Conservation (phyloP, 75 land plant species). For the Cunninghamia lanceolata region DNA sequence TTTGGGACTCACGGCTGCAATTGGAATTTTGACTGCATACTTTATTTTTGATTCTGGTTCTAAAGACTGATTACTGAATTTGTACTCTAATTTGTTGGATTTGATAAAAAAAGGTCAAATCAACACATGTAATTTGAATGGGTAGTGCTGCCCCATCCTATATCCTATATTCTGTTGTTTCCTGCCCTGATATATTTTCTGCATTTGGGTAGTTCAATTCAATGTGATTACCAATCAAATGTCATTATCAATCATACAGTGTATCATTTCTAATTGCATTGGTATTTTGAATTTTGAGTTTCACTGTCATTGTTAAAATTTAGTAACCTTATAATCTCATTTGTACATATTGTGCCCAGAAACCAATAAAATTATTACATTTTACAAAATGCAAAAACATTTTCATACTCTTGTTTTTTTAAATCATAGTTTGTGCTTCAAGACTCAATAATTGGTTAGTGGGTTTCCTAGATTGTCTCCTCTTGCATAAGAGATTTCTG, state of each 20-base stretch:
- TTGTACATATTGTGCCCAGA: not conserved
- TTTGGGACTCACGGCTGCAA: constrained; percentile 64
- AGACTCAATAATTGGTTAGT: not conserved
- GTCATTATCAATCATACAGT: too few species aligned
- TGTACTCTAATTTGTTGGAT: not conserved
- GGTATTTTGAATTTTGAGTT: not conserved
- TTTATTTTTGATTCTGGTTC: constrained; percentile 87
- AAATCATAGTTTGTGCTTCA: not conserved
- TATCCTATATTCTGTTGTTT: not conserved
- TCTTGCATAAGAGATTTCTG: not conserved
- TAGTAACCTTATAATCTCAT: not conserved
- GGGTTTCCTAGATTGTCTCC: not conserved
- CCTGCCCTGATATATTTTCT: not conserved
- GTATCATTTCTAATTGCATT: not conserved
- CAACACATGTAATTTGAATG: not conserved
- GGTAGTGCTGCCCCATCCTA: not conserved
- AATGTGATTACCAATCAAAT: too few species aligned
- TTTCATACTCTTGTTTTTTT: not conserved
- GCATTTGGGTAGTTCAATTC: too few species aligned
- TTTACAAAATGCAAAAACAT: not conserved
- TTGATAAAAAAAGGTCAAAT: not conserved
- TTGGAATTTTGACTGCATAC: constrained; percentile 65
- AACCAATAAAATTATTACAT: not conserved
- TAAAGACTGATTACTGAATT: constrained; percentile 25
- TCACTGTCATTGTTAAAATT: not conserved